These are phyloP conservation scores for Dothideomycetes sp. DNA, from an alignment of 2,329 filamentous ascomycete species.

Conservation along the genomic window DNA sequence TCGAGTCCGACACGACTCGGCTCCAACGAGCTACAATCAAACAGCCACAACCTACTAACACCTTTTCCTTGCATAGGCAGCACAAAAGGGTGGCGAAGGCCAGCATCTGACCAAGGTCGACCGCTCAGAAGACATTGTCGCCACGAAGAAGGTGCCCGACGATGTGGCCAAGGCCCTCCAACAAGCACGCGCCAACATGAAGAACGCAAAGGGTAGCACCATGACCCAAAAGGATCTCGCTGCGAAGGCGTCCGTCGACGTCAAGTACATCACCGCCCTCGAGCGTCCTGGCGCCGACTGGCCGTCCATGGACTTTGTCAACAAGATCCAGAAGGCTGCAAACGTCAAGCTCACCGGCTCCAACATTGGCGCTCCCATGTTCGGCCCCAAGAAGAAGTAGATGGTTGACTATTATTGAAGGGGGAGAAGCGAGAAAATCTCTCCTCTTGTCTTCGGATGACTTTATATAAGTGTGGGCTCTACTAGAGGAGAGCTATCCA, in stretches of 20 bases:
- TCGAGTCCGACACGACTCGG: background rate
- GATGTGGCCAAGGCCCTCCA: slow-evolving; percentile 75
- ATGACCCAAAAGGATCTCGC: slow-evolving; percentile 89
- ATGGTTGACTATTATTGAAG: too few species aligned
- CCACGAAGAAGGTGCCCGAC: slow-evolving; percentile 81
- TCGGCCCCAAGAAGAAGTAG: slow-evolving; percentile 60
- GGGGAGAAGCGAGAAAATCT: too few species aligned
- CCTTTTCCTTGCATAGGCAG: slow-evolving; percentile 14
- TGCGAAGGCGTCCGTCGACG: slow-evolving; percentile 80
- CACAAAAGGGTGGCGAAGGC: slow-evolving; percentile 49
- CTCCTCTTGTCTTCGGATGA: too few species aligned
- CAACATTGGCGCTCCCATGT: slow-evolving; percentile 67
- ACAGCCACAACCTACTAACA: slow-evolving; percentile 34
- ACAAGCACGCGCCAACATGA: slow-evolving; percentile 65
- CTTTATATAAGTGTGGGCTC: too few species aligned
- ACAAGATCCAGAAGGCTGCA: slow-evolving; percentile 59
- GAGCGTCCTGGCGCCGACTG: slow-evolving; percentile 69
- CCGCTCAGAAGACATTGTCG: slow-evolving; percentile 92
- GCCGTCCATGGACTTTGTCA: slow-evolving; percentile 79
- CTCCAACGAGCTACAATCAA: background rate
- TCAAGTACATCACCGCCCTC: slow-evolving; percentile 68
- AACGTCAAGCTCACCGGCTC: slow-evolving; percentile 25
- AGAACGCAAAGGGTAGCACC: slow-evolving; percentile 57
- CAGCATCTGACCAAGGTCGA: slow-evolving; percentile 97
- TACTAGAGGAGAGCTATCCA: background rate